Evolutionary conservation across 441 rosid species (phyloP).

Genomic region (Gossypium aridum): DNA sequence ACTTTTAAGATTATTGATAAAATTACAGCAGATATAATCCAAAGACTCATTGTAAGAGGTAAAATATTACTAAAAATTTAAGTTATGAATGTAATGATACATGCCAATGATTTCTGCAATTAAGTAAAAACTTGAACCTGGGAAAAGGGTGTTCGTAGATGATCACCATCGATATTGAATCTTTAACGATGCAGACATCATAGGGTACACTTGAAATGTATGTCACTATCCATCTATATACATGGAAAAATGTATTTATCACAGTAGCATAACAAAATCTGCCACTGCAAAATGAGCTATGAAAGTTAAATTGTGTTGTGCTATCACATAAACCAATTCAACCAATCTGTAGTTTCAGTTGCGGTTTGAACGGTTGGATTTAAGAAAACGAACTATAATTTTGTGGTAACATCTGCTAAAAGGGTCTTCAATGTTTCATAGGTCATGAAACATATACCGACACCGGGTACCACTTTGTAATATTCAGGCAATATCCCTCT

Average conservation of each 20-base stretch:
- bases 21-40: neutral
- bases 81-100: neutral
- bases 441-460: slow-evolving; percentile 92
- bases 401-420: slow-evolving; percentile 41
- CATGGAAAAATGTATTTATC: slow-evolving; percentile 17
- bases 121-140: neutral
- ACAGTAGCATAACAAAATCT: slow-evolving; percentile 19
- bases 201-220: slow-evolving; percentile 7
- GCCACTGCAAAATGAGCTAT: slow-evolving; percentile 21
- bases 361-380: neutral
- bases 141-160: neutral
- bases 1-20: neutral
- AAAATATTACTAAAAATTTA: neutral
- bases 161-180: neutral
- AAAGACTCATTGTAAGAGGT: neutral
- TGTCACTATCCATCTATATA: slow-evolving; percentile 10
- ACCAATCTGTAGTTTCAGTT: neutral
- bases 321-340: slow-evolving; percentile 1
- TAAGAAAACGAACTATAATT: slow-evolving; percentile 20
- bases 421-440: slow-evolving; percentile 71
- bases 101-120: neutral
- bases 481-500: slow-evolving; percentile 92
- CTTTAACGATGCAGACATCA: neutral
- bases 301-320: neutral
- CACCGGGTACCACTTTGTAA: slow-evolving; percentile 92